Evolutionary conservation across 2,329 filamentous ascomycete genomes (phyloP).

Genomic region (Trichoderma pleuroti): DNA sequence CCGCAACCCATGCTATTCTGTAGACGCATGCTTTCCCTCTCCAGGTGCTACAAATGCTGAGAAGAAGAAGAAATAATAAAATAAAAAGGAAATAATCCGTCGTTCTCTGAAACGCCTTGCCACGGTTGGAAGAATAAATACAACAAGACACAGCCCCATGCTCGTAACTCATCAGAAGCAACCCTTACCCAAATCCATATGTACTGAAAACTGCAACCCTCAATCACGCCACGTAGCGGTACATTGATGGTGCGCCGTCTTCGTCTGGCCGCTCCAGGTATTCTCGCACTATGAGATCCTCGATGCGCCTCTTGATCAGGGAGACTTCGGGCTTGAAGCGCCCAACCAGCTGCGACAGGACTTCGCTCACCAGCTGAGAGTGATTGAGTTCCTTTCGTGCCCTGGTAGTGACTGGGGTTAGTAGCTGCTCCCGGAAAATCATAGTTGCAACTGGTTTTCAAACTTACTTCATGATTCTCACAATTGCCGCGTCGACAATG

Average conservation of each 20-base stretch:
- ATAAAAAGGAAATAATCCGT: background rate
- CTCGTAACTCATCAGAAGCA: slow-evolving; percentile 4
- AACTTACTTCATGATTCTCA: slow-evolving; percentile 79
- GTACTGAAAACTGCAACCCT: background rate
- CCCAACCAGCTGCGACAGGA: slow-evolving; percentile 62
- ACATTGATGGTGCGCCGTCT: slow-evolving; percentile 60
- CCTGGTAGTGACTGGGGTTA: slow-evolving; percentile 42
- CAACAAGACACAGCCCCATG: slow-evolving; percentile 2
- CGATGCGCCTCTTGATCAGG: slow-evolving; percentile 78
- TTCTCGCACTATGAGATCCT: slow-evolving; percentile 71
- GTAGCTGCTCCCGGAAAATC: slow-evolving; percentile 10
- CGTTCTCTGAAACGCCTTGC: slow-evolving; percentile 18
- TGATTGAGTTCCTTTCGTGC: slow-evolving; percentile 71
- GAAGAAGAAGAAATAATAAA: background rate
- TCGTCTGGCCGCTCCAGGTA: slow-evolving; percentile 71
- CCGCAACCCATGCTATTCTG: background rate
- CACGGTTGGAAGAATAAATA: background rate
- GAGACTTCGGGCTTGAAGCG: slow-evolving; percentile 74
- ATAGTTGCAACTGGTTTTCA: slow-evolving; percentile 22
- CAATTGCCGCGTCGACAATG: slow-evolving; percentile 71
- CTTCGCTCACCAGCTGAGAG: slow-evolving; percentile 66
- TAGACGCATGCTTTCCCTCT: background rate
- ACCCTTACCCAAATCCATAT: background rate
- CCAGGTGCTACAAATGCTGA: background rate
- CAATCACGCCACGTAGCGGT: slow-evolving; percentile 66